Evolutionary conservation across 208 protist genomes (phyloP).

Genomic region (Giardia duodenalis): DNA sequence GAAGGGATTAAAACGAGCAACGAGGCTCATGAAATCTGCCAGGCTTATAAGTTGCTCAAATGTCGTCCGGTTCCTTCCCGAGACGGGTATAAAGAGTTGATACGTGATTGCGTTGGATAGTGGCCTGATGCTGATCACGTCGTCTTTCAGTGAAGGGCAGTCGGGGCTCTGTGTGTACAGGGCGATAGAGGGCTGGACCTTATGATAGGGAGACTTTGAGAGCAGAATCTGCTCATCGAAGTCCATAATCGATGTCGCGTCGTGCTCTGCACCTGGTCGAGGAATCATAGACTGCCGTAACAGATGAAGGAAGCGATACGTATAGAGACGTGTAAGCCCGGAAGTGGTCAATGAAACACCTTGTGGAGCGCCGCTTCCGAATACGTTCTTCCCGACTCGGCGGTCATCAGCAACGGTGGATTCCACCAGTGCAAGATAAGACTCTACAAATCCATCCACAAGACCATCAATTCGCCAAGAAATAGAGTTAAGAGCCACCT

Average conservation of each 20-base stretch:
- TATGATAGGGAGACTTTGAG: background rate
- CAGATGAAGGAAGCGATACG: background rate
- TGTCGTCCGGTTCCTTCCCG: background rate
- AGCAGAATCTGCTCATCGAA: slow-evolving; percentile 21
- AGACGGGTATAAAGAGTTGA: background rate
- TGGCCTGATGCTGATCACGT: background rate
- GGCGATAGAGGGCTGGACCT: background rate
- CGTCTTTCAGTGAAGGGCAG: background rate
- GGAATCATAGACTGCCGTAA: background rate
- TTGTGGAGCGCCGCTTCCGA: background rate
- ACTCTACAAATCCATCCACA: background rate
- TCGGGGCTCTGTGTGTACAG: background rate
- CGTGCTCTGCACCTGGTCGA: background rate
- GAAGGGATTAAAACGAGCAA: background rate
- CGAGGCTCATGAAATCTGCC: slow-evolving; percentile 8
- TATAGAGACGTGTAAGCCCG: background rate
- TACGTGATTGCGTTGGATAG: background rate
- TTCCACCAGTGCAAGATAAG: background rate
- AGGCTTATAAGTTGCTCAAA: background rate
- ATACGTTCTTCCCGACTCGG: background rate
- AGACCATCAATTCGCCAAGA: background rate
- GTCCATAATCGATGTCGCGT: background rate
- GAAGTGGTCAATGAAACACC: too few relatives aligned
- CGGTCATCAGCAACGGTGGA: background rate
- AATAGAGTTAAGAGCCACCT: background rate